Base-by-base conservation (phyloP, 768 basidiomycete genomes). In the Hirschioporus abietinus region DNA sequence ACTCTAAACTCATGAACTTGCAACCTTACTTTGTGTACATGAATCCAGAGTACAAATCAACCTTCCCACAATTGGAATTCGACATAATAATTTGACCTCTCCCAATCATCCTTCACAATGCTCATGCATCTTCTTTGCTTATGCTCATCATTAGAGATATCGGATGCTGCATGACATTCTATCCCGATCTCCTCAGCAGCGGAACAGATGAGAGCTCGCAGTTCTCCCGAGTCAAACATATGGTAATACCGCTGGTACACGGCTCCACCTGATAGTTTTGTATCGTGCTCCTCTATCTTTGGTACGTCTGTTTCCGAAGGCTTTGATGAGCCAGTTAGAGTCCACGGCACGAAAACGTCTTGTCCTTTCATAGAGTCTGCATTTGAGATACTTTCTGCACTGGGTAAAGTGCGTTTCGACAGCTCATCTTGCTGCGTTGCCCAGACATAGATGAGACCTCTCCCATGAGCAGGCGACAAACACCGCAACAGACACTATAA, bases 381-480 rank as follows among this genome's bases (percentile, higher is more conserved):
- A 71, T 66, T 58, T 59, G 23, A 3, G 65, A 34, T 30, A 36
- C 3, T 35, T 35, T 7, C 30, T 2, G 71, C 69, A n/a, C 65
- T 68, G 1, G 81, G 78, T 35, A 96, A 87, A 67, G 75, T 79
- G 35, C 95, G 84, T 74, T 92, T 95, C 1, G 94, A 95, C 7
- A 88, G 77, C 30, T 86, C 84, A 66, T 96, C 93, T 78, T 99
- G 97, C 71, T 98, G 95, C 67, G 91, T 85, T 0, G 96, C 95
- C 97, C 97, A 99, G 35, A 99, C 97, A 70, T 97, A 97, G 68
- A 99, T 89, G 65, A 99, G 79, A 57, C 94, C 78, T 10, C 93
- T 88, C 9, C 95, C 93, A 69, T 92, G 88, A 1, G 70, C 64
- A 0, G 88, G 82, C 0, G 88, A 88, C 42, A 95, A 87, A 26